A percentile compares a stretch with the other conserved stretches of the same genome.
These are phyloP conservation scores for Penicillium malachiteum DNA, from an alignment of 495 filamentous ascomycete species.

Conservation along the genomic window DNA sequence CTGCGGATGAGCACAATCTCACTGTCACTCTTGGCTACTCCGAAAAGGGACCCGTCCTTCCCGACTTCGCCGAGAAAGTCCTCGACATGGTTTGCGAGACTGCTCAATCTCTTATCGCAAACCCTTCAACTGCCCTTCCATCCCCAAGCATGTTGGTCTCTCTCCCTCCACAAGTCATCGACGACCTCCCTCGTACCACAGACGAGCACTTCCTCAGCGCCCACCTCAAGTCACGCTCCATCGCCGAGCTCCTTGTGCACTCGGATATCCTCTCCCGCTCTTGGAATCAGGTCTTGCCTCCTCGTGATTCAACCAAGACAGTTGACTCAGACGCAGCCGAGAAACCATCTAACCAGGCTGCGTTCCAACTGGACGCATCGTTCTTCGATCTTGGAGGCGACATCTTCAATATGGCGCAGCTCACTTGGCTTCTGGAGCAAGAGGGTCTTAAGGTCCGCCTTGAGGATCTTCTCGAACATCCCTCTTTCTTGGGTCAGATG, in stretches of 20 bases:
- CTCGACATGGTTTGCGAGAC: constrained; percentile 52
- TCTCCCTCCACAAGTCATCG: constrained; percentile 30
- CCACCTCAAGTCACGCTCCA: constrained; percentile 41
- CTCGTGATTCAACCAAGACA: constrained; percentile 7
- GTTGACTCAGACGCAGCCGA: constrained; percentile 8
- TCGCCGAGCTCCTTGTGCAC: constrained; percentile 47
- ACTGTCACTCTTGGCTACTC: constrained; percentile 48
- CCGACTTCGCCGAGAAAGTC: constrained; percentile 40
- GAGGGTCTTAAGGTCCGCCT: constrained; percentile 50
- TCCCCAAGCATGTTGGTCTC: constrained; percentile 41
- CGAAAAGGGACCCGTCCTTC: constrained; percentile 41
- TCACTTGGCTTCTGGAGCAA: constrained; percentile 47
- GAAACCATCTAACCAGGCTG: constrained; percentile 11
- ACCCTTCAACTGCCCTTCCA: constrained; percentile 43
- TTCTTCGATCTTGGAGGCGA: constrained; percentile 57
- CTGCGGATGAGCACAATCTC: constrained; percentile 38
- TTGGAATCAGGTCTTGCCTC: constrained; percentile 52
- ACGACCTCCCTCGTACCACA: constrained; percentile 25
- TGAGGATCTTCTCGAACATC: constrained; percentile 50
- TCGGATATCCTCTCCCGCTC: constrained; percentile 47
- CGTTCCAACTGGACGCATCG: constrained; percentile 46
- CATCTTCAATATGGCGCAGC: constrained; percentile 50
- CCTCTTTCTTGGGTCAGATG: constrained; percentile 51
- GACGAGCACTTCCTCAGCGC: constrained; percentile 36
- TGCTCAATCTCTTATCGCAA: constrained; percentile 42